Base-by-base conservation (phyloP, 2,329 filamentous ascomycete genomes). In the Fusarium secorum region DNA sequence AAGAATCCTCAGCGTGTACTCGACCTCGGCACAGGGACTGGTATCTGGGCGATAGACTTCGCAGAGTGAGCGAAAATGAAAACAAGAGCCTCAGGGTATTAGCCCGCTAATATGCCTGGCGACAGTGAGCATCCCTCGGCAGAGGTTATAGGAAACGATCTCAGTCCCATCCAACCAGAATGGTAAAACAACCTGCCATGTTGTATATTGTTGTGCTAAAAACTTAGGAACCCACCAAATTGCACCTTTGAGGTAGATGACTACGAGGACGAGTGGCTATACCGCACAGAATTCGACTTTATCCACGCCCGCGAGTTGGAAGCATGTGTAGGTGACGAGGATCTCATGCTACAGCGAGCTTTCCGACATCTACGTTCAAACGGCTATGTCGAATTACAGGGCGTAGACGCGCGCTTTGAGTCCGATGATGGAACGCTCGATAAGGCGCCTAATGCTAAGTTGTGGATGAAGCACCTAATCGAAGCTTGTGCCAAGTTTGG, bases 1-100 rank as follows among this genome's bases (percentile, higher is more conserved):
- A 14, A 35, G 0, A 45, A 58, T 5, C 48, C 26, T 7, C 66
- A 58, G 6, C 69, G 70, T 2, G 69, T 72, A 8, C 61, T 72
- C 1, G 70, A 72, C 20, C 66, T 70, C 5, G 69, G 68, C 14
- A 72, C 69, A 5, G 69, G 69, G 0, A 70, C 67, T 11, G 68
- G 66, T 8, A 69, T 69, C 4, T 69, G 66, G 66, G 66, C 60
- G 4, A 70, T 70, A 18, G 66, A 70, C 7, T 70, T 70, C 39
- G 67, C 67, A 28, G 67, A 70, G 67, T 70, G 20, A 45, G 67
- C n/a, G 13, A 11, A 1, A 24, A 24, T 18, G 7, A 5, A 15
- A 28, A 3, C 18, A 11, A 18, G 15, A 14, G 3, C 2, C 8
- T 17, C 45, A 2, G 15, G 30, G 22, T 51, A n/a, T 17, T n/a